Evolutionary conservation across 75 land plant species (phyloP).

Genomic region (Pseudotsuga menziesii): DNA sequence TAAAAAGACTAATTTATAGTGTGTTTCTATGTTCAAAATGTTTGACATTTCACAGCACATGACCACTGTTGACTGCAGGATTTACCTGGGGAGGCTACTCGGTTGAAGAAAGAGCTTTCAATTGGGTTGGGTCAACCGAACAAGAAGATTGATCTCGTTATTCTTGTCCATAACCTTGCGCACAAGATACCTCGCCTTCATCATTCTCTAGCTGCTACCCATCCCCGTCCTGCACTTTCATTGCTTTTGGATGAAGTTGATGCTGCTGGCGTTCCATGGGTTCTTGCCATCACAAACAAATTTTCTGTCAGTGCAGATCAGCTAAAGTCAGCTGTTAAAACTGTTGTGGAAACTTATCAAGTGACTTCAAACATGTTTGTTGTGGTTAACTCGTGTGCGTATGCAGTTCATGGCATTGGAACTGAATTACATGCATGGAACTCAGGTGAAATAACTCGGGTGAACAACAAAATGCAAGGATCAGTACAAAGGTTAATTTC

Average conservation of each 20-base stretch:
- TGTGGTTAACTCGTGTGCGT: slow-evolving; percentile 78
- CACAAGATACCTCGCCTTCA: slow-evolving; percentile 66
- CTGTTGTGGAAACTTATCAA: slow-evolving; percentile 69
- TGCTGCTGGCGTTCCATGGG: slow-evolving; percentile 73
- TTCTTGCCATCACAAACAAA: slow-evolving; percentile 92
- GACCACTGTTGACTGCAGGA: slow-evolving; percentile 46
- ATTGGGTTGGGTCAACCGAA: slow-evolving; percentile 44
- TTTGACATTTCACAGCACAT: too few relatives aligned
- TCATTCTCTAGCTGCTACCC: slow-evolving; percentile 22
- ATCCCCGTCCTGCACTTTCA: slow-evolving; percentile 66
- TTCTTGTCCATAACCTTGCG: slow-evolving; percentile 96
- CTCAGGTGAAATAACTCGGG: slow-evolving; percentile 13
- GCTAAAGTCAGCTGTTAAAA: slow-evolving; percentile 50
- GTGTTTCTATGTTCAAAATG: too few relatives aligned
- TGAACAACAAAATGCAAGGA: slow-evolving; percentile 1
- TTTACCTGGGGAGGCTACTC: slow-evolving; percentile 51
- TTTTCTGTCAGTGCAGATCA: slow-evolving; percentile 94
- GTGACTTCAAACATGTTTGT: slow-evolving; percentile 48
- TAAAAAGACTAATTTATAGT: too few relatives aligned
- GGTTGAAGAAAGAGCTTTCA: slow-evolving; percentile 67
- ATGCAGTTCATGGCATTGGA: slow-evolving; percentile 46
- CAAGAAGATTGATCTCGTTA: slow-evolving; percentile 69
- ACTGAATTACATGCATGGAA: slow-evolving; percentile 13
- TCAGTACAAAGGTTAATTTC: slow-evolving; percentile 41
- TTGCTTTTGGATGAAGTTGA: slow-evolving; percentile 75